A percentile compares a stretch with the other conserved stretches of the same genome.
Evolutionary conservation across 352 stramenopile species (phyloP).

Genomic region (Phytophthora multivora): DNA sequence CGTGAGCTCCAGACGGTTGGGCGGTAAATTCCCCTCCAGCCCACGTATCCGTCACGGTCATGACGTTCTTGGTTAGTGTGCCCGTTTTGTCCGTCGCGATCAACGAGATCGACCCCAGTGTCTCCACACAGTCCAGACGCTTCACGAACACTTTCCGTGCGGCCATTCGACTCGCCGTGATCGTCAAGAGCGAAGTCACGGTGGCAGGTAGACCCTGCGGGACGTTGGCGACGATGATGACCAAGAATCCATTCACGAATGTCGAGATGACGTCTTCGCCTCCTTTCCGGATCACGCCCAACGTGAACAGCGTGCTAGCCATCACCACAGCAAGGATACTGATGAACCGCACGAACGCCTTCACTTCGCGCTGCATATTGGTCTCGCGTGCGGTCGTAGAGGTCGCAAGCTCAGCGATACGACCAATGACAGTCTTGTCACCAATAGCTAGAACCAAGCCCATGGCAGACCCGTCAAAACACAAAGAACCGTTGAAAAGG

Average conservation of each 20-base stretch:
- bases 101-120: conserved; percentile 87
- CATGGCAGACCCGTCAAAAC: conserved; percentile 47
- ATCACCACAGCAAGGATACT: conserved; percentile 40
- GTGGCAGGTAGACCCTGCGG: conserved; percentile 92
- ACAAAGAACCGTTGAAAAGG: conserved; percentile 53
- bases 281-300: conserved; percentile 42
- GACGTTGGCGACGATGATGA: conserved; percentile 69
- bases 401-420: conserved; percentile 51
- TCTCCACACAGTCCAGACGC: conserved; percentile 88
- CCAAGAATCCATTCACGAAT: conserved; percentile 55
- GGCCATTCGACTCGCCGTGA: conserved; percentile 81
- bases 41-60: conserved; percentile 61
- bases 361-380: conserved; percentile 53
- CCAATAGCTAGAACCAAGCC: conserved; percentile 51
- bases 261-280: conserved; percentile 42
- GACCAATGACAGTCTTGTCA: conserved; percentile 58
- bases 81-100: conserved; percentile 94
- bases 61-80: conserved; percentile 86
- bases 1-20: conserved; percentile 32
- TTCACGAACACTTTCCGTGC: conserved; percentile 91
- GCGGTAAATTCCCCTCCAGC: conserved; percentile 33
- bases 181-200: conserved; percentile 87
- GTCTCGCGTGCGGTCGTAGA: conserved; percentile 37
- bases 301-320: conserved; percentile 33
- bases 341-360: conserved; percentile 54